Evolutionary conservation across 495 filamentous ascomycete genomes (phyloP).

Genomic region (Alectoria sarmentosa): DNA sequence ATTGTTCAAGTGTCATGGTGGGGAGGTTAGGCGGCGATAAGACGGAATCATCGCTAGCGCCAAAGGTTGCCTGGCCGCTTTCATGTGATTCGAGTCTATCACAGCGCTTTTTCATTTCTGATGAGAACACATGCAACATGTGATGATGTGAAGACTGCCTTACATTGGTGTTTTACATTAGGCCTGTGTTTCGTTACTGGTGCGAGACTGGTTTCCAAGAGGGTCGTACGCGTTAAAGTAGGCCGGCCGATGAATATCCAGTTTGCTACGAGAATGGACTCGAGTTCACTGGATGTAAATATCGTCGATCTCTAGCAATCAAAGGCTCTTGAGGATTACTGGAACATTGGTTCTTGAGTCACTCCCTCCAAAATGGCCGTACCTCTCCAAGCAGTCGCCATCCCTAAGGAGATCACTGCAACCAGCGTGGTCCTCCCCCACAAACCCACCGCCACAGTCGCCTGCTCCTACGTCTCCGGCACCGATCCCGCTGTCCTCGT

Average conservation of each 20-base stretch:
- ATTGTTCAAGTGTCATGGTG: neutral
- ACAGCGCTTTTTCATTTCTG: neutral
- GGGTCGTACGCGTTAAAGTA: neutral
- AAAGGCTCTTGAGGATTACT: neutral
- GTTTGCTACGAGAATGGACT: neutral
- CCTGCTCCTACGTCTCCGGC: constrained; percentile 27
- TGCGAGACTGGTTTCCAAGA: neutral
- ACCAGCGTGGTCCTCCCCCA: constrained; percentile 23
- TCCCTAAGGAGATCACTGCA: constrained; percentile 23
- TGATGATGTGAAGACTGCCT: neutral
- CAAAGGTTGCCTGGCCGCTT: constrained; percentile 9
- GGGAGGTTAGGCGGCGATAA: constrained; percentile 1
- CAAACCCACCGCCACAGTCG: constrained; percentile 30
- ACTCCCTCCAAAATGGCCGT: constrained; percentile 11
- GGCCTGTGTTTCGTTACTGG: neutral
- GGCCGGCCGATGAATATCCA: too few species aligned
- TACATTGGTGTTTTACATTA: neutral
- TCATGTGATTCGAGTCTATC: neutral
- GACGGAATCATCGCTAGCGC: neutral
- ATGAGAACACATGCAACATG: neutral
- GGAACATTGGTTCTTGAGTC: neutral
- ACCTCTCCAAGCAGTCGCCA: constrained; percentile 23
- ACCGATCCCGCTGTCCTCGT: constrained; percentile 34
- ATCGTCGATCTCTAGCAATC: neutral
- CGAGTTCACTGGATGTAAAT: neutral